phyloP scores from a whole-genome alignment of 352 stramenopile genomes.

The Globisporangium echinulatum region DNA sequence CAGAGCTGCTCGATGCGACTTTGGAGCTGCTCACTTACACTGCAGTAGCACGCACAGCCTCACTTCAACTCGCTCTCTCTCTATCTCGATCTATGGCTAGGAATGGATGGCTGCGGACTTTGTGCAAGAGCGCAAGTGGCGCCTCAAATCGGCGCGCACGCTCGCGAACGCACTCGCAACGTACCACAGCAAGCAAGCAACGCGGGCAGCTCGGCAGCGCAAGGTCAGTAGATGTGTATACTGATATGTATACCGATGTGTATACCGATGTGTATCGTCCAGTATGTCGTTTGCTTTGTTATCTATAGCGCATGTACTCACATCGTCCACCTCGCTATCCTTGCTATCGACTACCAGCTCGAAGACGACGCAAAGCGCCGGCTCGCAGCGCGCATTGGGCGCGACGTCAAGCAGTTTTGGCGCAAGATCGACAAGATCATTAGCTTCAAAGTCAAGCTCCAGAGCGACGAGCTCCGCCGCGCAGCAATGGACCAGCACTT shows the following conservation, averaged over 20 bases:
- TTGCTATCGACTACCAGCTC: constrained; percentile 11
- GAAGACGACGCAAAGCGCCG: constrained; percentile 39
- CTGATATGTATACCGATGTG: neutral
- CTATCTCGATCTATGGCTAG: constrained; percentile 9
- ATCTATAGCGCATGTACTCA: neutral
- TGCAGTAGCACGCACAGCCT: neutral
- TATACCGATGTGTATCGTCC: too few species aligned
- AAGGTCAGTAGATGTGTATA: constrained; percentile 21
- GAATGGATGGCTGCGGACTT: constrained; percentile 94
- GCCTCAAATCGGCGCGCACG: constrained; percentile 67
- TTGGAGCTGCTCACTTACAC: neutral
- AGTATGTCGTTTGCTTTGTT: too few species aligned
- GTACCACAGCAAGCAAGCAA: constrained; percentile 48
- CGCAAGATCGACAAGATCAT: constrained; percentile 98
- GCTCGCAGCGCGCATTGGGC: constrained; percentile 68
- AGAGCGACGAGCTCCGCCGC: constrained; percentile 78
- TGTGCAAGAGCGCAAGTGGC: constrained; percentile 83
- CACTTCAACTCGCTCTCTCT: neutral
- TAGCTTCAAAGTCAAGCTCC: constrained; percentile 94
- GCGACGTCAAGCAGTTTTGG: constrained; percentile 94
- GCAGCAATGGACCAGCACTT: constrained; percentile 96
- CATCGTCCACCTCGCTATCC: neutral
- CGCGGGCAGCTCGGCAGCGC: constrained; percentile 17
- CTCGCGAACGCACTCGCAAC: constrained; percentile 53
- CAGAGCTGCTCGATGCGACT: neutral